These are phyloP conservation scores for Glycyrrhiza uralensis DNA, from an alignment of 306 rosid genomes.

Conservation along the genomic window DNA sequence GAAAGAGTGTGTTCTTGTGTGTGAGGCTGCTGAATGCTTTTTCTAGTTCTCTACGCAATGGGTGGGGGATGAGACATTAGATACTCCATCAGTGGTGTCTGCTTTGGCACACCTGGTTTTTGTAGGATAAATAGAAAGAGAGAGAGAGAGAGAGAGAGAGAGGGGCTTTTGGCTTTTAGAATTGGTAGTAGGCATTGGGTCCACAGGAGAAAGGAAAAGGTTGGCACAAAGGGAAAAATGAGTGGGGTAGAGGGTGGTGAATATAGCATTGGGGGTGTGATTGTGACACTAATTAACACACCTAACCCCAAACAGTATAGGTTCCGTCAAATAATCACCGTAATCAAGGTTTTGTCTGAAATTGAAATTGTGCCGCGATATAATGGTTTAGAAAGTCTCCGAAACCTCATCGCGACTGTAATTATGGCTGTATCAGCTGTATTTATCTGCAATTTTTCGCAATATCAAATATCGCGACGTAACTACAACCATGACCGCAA, in stretches of 20 bases:
- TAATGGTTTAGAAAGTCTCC: no score
- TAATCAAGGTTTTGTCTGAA: no score
- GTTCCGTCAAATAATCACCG: background rate
- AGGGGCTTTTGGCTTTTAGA: no score
- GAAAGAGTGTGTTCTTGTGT: no score
- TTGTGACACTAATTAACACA: constrained; percentile 19
- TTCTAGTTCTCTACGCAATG: background rate
- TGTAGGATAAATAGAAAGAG: constrained; percentile 25
- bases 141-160: constrained; percentile 1
- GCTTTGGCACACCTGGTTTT: no score
- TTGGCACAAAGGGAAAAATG: constrained; percentile 13
- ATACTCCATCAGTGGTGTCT: no score
- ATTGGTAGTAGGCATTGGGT: constrained; percentile 16
- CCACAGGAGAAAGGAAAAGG: constrained; percentile 34
- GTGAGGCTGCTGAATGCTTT: background rate
- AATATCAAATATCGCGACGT: no score
- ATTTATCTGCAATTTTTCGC: no score
- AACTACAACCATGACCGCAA: no score
- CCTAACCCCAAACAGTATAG: background rate
- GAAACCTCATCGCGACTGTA: no score
- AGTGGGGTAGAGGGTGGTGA: constrained; percentile 17
- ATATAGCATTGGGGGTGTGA: background rate
- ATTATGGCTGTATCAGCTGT: no score
- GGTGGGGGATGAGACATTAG: background rate
- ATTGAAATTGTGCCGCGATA: no score